A percentile compares a stretch with the other conserved stretches of the same genome.
phyloP scores from a whole-genome alignment of 805 yeast species.

The Saccharomycodes ludwigii region DNA sequence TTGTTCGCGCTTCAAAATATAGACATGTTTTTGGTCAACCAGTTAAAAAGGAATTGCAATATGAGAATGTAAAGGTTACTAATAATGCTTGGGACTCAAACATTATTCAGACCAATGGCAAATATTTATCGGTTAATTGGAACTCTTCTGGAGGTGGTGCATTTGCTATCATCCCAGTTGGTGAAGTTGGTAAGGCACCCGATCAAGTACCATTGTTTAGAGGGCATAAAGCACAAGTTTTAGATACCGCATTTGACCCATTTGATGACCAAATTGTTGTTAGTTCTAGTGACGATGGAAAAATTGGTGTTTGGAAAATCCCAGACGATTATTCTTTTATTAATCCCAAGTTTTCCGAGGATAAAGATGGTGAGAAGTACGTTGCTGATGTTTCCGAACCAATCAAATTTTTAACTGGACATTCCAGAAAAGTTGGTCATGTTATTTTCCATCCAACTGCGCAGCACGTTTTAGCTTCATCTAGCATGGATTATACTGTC shows the following conservation, averaged over 20 bases:
- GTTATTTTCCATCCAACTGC: conserved; percentile 85
- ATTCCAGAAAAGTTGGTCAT: conserved; percentile 87
- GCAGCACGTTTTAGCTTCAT: conserved; percentile 72
- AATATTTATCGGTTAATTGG: conserved; percentile 81
- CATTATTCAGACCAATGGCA: conserved; percentile 75
- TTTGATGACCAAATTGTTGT: conserved; percentile 65
- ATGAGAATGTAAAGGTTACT: conserved; percentile 50
- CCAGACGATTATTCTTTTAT: conserved; percentile 73
- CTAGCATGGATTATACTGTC: conserved; percentile 82
- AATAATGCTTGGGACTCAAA: conserved; percentile 96
- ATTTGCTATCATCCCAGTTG: conserved; percentile 81
- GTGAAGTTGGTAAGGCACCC: conserved; percentile 84
- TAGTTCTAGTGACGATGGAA: conserved; percentile 73
- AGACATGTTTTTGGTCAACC: conserved; percentile 95
- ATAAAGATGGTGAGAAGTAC: conserved; percentile 49
- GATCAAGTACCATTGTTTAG: conserved; percentile 88
- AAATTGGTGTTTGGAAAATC: conserved; percentile 75
- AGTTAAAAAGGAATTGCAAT: conserved; percentile 36
- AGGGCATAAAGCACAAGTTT: conserved; percentile 90
- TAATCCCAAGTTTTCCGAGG: conserved; percentile 37
- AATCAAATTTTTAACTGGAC: conserved; percentile 62
- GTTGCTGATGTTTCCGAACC: conserved; percentile 39
- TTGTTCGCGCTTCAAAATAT: conserved; percentile 92
- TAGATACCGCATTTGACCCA: conserved; percentile 94
- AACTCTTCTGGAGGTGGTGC: conserved; percentile 96